These are phyloP conservation scores for Mariannaea sp. DNA, from an alignment of 2,329 filamentous ascomycete species.

Conservation along the genomic window DNA sequence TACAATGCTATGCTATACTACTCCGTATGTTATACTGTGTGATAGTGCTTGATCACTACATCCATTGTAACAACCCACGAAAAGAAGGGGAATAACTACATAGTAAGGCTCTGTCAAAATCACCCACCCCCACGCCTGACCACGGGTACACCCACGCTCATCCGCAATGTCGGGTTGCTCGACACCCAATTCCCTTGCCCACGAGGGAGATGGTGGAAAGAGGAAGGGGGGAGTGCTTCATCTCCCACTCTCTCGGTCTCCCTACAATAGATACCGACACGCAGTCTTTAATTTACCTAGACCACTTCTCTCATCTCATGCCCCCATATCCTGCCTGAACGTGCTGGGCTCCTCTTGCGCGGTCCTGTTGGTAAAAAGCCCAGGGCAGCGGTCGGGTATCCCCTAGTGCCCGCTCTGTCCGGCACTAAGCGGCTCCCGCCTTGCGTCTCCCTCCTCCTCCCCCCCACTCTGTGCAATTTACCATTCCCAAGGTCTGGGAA, in stretches of 20 bases:
- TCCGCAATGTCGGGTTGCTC: slow-evolving; percentile 1
- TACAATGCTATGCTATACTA: too few species aligned
- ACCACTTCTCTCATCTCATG: neutral
- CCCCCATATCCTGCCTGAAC: neutral
- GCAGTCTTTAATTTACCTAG: slow-evolving; percentile 1
- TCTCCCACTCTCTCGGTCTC: too few species aligned
- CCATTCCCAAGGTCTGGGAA: slow-evolving; percentile 13
- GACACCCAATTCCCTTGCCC: slow-evolving; percentile 5
- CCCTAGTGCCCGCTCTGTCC: slow-evolving; percentile 16
- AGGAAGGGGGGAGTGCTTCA: too few species aligned
- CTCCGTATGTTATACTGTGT: too few species aligned
- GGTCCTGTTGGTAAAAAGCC: slow-evolving; percentile 1
- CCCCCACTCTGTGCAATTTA: slow-evolving; percentile 17
- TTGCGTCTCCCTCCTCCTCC: neutral
- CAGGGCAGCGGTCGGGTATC: slow-evolving; percentile 9
- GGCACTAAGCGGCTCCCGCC: neutral
- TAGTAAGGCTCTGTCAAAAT: too few species aligned
- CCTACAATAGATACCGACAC: too few species aligned
- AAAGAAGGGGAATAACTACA: too few species aligned
- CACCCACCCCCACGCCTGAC: too few species aligned
- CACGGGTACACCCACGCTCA: neutral
- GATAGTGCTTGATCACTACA: too few species aligned
- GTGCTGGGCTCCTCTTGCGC: neutral
- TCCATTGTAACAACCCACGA: too few species aligned
- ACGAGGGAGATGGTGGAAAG: too few species aligned